Base-by-base conservation (phyloP, 805 yeast genomes). In the Candida ovalis region DNA sequence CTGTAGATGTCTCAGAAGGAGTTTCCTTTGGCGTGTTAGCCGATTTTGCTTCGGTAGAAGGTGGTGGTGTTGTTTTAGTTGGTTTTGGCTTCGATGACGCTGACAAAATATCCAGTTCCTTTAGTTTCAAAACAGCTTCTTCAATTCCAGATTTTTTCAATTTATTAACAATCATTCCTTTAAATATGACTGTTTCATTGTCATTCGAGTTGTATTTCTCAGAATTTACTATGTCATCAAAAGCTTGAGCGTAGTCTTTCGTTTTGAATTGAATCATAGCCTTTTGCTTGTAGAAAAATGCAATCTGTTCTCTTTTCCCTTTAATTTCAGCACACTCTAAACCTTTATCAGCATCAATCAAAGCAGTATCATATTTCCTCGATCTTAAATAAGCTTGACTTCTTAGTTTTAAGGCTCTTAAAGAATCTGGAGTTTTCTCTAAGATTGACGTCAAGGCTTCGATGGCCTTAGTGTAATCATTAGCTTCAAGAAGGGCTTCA, bases 351-450 rank as follows among this genome's bases (percentile, higher is more conserved):
- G 80, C 71, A 56, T 75, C 77, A 2, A 66, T 64, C 43, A 75
- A 64, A 2, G 87, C 81, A 21, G 61, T 63, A 40, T 76, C 80
- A 63, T 71, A 74, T 47, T 76, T 69, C 47, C 71, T 66, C 41
- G 73, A 56, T 54, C 79, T 75, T 51, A 76, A 76, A 53, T 76
- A 67, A 4, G 77, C 72, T 17, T 73, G 76, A 12, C 85, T 69
- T 49, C 82, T 63, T 52, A 81, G 73, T 2, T 77, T 48, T 18
- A 71, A 67, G 0, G 85, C 78, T 38, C 62, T 67, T 42, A 77
- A 71, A 17, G 83, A 76, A 2, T 61, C 62, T 0, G 80, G 74
- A 42, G 72, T 64, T 40, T 73, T 73, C 12, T 58, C 58, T 18
- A 82, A 55, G 0, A 80, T 75, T 0, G 57, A 50, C 4, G 73